Conservation (phyloP, 305 asterid species). For the Lippia alba region DNA sequence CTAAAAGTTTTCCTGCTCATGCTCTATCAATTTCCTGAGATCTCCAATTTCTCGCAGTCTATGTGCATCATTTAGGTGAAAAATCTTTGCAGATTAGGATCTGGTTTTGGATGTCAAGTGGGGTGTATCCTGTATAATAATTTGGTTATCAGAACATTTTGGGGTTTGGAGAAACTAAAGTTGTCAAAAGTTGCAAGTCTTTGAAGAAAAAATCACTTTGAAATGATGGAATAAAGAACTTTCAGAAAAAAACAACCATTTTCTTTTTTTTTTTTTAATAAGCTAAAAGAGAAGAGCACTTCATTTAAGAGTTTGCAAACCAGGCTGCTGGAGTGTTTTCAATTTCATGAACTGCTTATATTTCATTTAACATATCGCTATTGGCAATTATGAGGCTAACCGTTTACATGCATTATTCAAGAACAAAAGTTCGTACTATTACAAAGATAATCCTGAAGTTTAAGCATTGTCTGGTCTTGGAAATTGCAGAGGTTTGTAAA, state of each 20-base stretch:
- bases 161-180: no score
- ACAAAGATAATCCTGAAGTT: background rate
- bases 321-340: background rate
- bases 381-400: background rate
- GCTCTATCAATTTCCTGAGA: conserved; percentile 13
- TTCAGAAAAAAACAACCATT: no score
- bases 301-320: no score
- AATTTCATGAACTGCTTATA: conserved; percentile 10
- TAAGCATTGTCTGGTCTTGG: background rate
- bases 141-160: background rate
- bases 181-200: no score
- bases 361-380: background rate
- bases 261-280: no score
- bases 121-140: background rate
- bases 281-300: no score
- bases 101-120: background rate
- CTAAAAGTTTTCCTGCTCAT: conserved; percentile 7
- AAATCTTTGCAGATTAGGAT: background rate
- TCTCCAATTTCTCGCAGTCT: conserved; percentile 1
- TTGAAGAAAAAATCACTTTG: no score
- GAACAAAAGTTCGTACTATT: conserved; percentile 4
- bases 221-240: no score
- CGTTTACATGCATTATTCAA: background rate
- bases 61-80: conserved; percentile 2
- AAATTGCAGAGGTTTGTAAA: no score